A percentile compares a stretch with the other conserved stretches of the same genome.
These are phyloP conservation scores for Cutaneotrichosporon cavernicola DNA, from an alignment of 1,284 basidiomycete species.

Conservation along the genomic window DNA sequence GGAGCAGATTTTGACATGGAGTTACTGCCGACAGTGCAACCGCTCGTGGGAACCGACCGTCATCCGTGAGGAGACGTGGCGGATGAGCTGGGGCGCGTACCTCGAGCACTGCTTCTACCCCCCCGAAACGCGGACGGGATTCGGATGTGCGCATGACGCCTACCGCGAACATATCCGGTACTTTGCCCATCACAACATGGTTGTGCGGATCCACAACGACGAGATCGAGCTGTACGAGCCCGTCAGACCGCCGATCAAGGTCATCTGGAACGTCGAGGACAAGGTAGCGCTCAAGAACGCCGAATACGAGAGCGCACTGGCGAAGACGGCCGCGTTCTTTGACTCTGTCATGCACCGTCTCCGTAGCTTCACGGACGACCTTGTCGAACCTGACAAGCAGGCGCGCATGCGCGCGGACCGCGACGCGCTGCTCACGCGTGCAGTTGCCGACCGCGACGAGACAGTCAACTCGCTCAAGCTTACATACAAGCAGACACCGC, in stretches of 20 bases:
- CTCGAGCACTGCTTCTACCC: slow-evolving; percentile 61
- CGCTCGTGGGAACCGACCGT: slow-evolving; percentile 82
- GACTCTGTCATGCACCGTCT: slow-evolving; percentile 57
- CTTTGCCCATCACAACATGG: slow-evolving; percentile 67
- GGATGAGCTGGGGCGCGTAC: slow-evolving; percentile 54
- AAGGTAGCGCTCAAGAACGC: slow-evolving; percentile 84
- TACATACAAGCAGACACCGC: slow-evolving; percentile 74
- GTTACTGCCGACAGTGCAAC: slow-evolving; percentile 78
- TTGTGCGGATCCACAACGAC: slow-evolving; percentile 87
- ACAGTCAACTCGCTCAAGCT: slow-evolving; percentile 72
- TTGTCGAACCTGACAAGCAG: slow-evolving; percentile 50
- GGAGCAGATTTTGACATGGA: slow-evolving; percentile 87
- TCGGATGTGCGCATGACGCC: slow-evolving; percentile 87
- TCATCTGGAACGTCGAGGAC: slow-evolving; percentile 78
- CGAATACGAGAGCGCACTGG: slow-evolving; percentile 76
- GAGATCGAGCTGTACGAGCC: slow-evolving; percentile 79
- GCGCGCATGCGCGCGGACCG: slow-evolving; percentile 39
- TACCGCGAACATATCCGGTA: slow-evolving; percentile 91
- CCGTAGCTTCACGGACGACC: slow-evolving; percentile 47
- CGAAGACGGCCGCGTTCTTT: slow-evolving; percentile 65
- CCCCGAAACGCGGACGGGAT: slow-evolving; percentile 69
- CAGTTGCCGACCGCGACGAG: slow-evolving; percentile 71
- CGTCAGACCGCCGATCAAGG: slow-evolving; percentile 81
- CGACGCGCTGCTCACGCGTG: slow-evolving; percentile 63
- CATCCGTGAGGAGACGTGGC: slow-evolving; percentile 87